A percentile compares a stretch with the other conserved stretches of the same genome.
These are phyloP conservation scores for Melanomma pulvis-pyrius DNA, from an alignment of 495 filamentous ascomycete species.

Conservation along the genomic window DNA sequence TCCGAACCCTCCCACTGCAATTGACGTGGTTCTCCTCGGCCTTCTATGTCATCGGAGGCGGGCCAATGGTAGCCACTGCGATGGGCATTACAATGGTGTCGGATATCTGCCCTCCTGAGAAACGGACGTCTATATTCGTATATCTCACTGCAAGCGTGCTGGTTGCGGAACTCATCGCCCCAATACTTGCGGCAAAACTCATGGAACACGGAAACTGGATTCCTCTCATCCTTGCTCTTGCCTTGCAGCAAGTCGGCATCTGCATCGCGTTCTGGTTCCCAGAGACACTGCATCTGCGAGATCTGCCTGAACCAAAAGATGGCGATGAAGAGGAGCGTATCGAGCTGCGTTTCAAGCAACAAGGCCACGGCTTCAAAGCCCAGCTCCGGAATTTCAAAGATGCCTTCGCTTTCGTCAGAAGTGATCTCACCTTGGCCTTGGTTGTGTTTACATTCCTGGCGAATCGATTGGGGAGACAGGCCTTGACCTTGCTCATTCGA, in stretches of 20 bases:
- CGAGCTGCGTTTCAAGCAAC: not conserved
- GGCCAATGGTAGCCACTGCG: conserved; percentile 26
- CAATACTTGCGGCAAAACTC: conserved; percentile 19
- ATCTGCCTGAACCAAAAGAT: conserved; percentile 27
- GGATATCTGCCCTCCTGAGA: conserved; percentile 33
- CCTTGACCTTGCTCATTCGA: conserved; percentile 45
- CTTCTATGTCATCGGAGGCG: conserved; percentile 28
- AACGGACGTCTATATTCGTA: conserved; percentile 34
- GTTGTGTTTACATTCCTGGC: conserved; percentile 45
- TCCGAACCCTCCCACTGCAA: conserved; percentile 28
- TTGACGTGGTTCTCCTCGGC: conserved; percentile 34
- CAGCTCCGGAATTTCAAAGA: conserved; percentile 39
- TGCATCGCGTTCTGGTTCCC: conserved; percentile 22
- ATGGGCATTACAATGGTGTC: conserved; percentile 33
- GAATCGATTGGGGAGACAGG: conserved; percentile 41
- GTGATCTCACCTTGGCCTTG: conserved; percentile 39
- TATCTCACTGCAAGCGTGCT: conserved; percentile 28
- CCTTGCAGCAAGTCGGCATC: conserved; percentile 15
- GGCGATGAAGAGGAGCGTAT: not conserved
- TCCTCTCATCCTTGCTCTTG: conserved; percentile 29
- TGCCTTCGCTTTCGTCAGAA: conserved; percentile 44
- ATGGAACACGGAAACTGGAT: conserved; percentile 34
- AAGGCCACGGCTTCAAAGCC: conserved; percentile 23
- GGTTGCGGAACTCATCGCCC: conserved; percentile 32
- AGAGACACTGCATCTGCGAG: conserved; percentile 33